These are phyloP conservation scores for Emericellopsis terricola DNA, from an alignment of 495 filamentous ascomycete species.

Conservation along the genomic window DNA sequence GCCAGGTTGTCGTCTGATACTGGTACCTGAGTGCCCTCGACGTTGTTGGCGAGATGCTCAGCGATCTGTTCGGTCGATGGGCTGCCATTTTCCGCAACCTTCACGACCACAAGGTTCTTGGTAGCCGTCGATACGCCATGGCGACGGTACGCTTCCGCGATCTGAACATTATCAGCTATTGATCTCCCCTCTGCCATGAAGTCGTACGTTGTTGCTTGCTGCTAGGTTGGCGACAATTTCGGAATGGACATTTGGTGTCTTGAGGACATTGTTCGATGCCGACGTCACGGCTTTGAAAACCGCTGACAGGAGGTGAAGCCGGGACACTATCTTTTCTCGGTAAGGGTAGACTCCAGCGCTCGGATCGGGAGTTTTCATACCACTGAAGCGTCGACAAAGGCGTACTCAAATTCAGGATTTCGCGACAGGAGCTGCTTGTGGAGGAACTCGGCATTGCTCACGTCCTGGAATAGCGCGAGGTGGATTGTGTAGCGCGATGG, in stretches of 20 bases:
- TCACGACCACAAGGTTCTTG: constrained; percentile 54
- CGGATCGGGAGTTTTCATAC: constrained; percentile 13
- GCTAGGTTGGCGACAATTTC: constrained; percentile 77
- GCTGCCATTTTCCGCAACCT: constrained; percentile 28
- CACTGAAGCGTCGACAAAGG: constrained; percentile 69
- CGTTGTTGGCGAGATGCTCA: constrained; percentile 38
- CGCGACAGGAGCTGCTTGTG: constrained; percentile 63
- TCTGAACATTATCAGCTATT: constrained; percentile 39
- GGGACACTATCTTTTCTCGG: constrained; percentile 22
- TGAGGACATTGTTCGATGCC: constrained; percentile 35
- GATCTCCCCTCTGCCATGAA: constrained; percentile 5
- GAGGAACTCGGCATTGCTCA: constrained; percentile 59
- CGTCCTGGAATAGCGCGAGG: constrained; percentile 52
- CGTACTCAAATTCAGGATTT: constrained; percentile 77
- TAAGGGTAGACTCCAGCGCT: not conserved
- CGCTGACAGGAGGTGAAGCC: constrained; percentile 55
- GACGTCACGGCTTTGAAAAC: constrained; percentile 62
- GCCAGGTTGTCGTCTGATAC: constrained; percentile 46
- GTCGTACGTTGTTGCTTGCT: constrained; percentile 64
- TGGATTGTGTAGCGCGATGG: constrained; percentile 46
- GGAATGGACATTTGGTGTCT: constrained; percentile 78
- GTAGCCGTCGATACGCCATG: constrained; percentile 65
- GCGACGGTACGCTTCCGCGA: constrained; percentile 73
- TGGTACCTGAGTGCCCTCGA: constrained; percentile 42
- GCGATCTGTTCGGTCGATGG: constrained; percentile 35